Evolutionary conservation across 140 eudicot genomes (phyloP).

Genomic region (Ambrosia hybrid): DNA sequence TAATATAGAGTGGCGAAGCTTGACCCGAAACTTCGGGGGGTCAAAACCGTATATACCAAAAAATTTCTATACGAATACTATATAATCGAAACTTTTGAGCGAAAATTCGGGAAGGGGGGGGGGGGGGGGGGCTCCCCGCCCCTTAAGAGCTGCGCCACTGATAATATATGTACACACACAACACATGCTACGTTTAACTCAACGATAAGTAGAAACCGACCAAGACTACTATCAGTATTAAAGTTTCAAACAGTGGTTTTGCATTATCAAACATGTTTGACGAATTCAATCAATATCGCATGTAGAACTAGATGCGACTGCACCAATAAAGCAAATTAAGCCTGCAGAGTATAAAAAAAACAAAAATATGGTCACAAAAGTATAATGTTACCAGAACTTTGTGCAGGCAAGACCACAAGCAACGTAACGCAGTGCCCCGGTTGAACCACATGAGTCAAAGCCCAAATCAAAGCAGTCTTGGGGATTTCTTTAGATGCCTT

Average conservation of each 20-base stretch:
- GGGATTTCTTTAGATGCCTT: constrained; percentile 91
- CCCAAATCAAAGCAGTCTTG: constrained; percentile 87
- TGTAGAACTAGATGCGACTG: neutral
- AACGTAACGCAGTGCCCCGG: constrained; percentile 93
- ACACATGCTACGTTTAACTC: neutral
- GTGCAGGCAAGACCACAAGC: constrained; percentile 78
- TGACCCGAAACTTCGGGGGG: no score
- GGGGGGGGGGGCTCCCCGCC: no score
- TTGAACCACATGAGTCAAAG: constrained; percentile 95
- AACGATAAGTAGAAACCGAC: neutral
- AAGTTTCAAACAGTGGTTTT: neutral
- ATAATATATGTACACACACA: no score
- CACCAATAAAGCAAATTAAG: neutral
- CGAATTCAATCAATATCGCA: neutral
- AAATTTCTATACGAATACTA: no score
- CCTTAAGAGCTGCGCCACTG: no score
- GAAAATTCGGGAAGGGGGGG: no score
- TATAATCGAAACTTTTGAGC: no score
- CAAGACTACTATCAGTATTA: constrained; percentile 3
- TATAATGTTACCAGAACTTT: constrained; percentile 54
- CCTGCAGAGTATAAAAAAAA: no score
- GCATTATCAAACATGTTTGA: neutral
- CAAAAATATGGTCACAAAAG: neutral
- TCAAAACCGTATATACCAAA: no score
- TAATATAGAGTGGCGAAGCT: no score